These are phyloP conservation scores for Globisporangium nunn DNA, from an alignment of 352 stramenopile genomes.

Conservation along the genomic window DNA sequence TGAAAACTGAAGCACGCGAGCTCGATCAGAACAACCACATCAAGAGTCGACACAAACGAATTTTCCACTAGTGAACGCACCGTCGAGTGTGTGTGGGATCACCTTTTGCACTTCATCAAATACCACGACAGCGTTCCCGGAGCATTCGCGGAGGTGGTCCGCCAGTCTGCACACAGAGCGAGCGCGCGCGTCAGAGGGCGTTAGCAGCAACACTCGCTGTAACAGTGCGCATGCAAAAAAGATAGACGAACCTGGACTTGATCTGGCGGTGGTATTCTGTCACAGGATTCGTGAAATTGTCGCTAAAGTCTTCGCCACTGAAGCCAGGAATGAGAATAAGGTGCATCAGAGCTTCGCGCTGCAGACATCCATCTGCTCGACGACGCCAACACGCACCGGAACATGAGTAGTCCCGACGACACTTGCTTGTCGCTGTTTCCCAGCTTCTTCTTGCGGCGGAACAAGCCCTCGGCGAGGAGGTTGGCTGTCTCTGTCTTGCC, in stretches of 20 bases:
- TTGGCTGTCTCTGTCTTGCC: slow-evolving; percentile 90
- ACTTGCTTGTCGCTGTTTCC: slow-evolving; percentile 60
- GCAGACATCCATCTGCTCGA: neutral
- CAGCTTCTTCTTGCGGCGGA: slow-evolving; percentile 72
- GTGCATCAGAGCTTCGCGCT: neutral
- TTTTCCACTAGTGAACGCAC: slow-evolving; percentile 18
- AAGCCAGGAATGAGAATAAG: slow-evolving; percentile 1
- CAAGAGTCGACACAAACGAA: too few relatives aligned
- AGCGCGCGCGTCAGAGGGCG: neutral
- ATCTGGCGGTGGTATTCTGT: slow-evolving; percentile 82
- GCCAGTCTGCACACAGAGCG: slow-evolving; percentile 34
- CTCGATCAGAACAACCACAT: neutral
- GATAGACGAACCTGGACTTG: slow-evolving; percentile 43
- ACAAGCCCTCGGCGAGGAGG: slow-evolving; percentile 74
- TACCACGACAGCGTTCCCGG: slow-evolving; percentile 82
- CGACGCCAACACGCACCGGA: slow-evolving; percentile 4
- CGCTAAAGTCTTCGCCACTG: slow-evolving; percentile 81
- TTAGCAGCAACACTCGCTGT: neutral
- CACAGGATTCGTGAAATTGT: slow-evolving; percentile 78
- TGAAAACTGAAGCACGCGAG: slow-evolving; percentile 34
- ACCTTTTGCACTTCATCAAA: slow-evolving; percentile 92
- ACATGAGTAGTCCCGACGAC: slow-evolving; percentile 49
- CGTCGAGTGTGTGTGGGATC: slow-evolving; percentile 84
- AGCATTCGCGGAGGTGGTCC: slow-evolving; percentile 75
- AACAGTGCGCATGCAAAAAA: neutral